phyloP scores from a whole-genome alignment of 2,329 filamentous ascomycete genomes.

The Cytospora piceicola region DNA sequence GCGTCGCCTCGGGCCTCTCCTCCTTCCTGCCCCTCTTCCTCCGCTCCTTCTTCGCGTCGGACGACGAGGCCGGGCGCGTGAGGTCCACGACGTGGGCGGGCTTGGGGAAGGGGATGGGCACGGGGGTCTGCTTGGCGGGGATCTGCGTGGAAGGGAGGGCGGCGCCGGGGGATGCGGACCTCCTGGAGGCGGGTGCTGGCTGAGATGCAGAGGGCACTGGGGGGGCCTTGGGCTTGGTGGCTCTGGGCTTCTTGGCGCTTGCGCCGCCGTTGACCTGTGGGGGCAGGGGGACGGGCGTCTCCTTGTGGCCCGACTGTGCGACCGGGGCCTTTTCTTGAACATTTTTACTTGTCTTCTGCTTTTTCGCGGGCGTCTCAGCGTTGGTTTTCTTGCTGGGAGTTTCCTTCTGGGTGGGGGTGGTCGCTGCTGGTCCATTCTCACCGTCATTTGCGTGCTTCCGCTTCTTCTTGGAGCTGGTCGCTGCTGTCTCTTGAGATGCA shows the following conservation, averaged over 20 bases:
- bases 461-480: constrained; percentile 40
- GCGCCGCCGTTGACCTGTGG: neutral
- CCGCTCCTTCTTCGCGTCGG: constrained; percentile 17
- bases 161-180: constrained; percentile 23
- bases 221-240: constrained; percentile 4
- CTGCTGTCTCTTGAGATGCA: constrained; percentile 28
- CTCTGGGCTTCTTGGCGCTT: neutral
- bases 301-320: constrained; percentile 16
- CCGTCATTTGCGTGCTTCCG: constrained; percentile 45
- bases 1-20: constrained; percentile 3
- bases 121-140: constrained; percentile 20
- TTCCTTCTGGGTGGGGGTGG: constrained; percentile 26
- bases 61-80: neutral
- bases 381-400: constrained; percentile 27
- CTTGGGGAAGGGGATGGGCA: constrained; percentile 16
- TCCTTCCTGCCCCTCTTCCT: constrained; percentile 22
- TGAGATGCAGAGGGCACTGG: constrained; percentile 30
- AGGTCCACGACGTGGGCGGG: neutral
- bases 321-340: constrained; percentile 13
- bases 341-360: constrained; percentile 27
- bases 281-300: constrained; percentile 31
- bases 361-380: constrained; percentile 30
- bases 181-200: constrained; percentile 4
- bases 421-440: constrained; percentile 30
- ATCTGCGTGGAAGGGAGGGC: constrained; percentile 22